phyloP scores from a whole-genome alignment of 164 flowering plant genomes.

The Buxus sempervirens region DNA sequence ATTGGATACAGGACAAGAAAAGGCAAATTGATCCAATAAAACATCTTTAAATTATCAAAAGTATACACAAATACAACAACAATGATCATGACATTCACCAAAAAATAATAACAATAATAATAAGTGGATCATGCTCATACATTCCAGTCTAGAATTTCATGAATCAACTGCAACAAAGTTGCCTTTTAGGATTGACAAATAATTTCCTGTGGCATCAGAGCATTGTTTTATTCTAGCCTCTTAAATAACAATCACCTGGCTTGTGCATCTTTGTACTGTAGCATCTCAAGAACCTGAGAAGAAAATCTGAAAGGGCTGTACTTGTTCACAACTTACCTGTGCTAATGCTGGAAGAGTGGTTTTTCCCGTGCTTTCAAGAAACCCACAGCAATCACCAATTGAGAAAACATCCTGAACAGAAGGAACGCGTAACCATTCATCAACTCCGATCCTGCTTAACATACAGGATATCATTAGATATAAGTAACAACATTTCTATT shows the following conservation, averaged over 20 bases:
- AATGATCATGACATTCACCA: too few species aligned
- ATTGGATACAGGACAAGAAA: not conserved
- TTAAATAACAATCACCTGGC: not conserved
- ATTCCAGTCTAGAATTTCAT: not conserved
- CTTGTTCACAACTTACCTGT: slow-evolving; percentile 45
- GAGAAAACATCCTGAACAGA: slow-evolving; percentile 78
- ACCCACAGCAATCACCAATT: slow-evolving; percentile 94
- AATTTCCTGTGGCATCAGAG: not conserved
- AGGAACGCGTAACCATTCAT: slow-evolving; percentile 93
- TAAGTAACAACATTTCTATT: not conserved
- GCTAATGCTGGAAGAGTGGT: slow-evolving; percentile 92
- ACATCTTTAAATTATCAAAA: too few species aligned
- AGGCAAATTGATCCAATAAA: not conserved
- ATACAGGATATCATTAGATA: slow-evolving; percentile 8
- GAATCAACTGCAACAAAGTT: not conserved
- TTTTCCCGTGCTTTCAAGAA: slow-evolving; percentile 85
- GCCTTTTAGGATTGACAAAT: not conserved
- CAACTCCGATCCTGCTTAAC: slow-evolving; percentile 74
- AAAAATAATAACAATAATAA: too few species aligned
- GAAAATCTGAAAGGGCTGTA: not conserved
- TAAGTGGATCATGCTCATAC: not conserved
- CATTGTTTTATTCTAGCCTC: not conserved
- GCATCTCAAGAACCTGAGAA: slow-evolving; percentile 1
- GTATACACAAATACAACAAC: too few species aligned
- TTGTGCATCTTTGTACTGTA: not conserved